Conservation (phyloP, 495 filamentous ascomycete genomes). For the Polyplosphaeria fusca region DNA sequence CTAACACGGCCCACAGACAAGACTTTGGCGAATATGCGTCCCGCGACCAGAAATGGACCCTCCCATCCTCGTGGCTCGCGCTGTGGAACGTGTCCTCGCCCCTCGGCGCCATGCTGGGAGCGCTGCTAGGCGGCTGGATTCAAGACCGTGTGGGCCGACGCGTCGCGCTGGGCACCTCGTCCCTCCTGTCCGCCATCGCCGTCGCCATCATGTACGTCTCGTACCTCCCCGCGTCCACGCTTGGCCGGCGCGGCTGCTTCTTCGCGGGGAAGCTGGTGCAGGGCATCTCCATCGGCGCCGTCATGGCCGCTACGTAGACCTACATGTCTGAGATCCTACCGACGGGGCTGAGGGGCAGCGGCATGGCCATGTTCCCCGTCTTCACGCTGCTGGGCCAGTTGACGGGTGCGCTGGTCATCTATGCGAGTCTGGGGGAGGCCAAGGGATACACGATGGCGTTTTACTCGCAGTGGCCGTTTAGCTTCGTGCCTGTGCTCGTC, state of each 20-base stretch:
- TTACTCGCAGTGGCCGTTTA: constrained; percentile 32
- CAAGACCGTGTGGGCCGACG: constrained; percentile 48
- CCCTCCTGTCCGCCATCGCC: constrained; percentile 42
- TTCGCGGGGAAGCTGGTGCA: constrained; percentile 37
- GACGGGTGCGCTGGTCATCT: constrained; percentile 46
- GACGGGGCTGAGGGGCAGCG: constrained; percentile 43
- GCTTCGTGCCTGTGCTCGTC: constrained; percentile 28
- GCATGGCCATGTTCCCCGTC: constrained; percentile 47
- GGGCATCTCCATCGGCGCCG: constrained; percentile 45
- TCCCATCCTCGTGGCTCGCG: constrained; percentile 49
- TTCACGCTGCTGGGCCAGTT: constrained; percentile 49
- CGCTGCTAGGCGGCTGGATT: constrained; percentile 41
- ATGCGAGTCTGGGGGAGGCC: constrained; percentile 25
- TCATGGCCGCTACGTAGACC: constrained; percentile 46
- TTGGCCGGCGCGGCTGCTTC: constrained; percentile 19
- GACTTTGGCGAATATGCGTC: constrained; percentile 39
- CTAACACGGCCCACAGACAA: constrained; percentile 27
- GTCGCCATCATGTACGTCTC: constrained; percentile 38
- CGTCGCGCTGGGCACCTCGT: constrained; percentile 38
- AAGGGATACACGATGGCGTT: constrained; percentile 30
- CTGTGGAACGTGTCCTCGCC: constrained; percentile 47
- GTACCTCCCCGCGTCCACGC: constrained; percentile 19
- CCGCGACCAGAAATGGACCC: constrained; percentile 45
- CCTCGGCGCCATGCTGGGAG: constrained; percentile 46
- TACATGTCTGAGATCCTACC: constrained; percentile 51